Evolutionary conservation across 352 stramenopile species (phyloP).

Genomic region (Peronospora destructor): DNA sequence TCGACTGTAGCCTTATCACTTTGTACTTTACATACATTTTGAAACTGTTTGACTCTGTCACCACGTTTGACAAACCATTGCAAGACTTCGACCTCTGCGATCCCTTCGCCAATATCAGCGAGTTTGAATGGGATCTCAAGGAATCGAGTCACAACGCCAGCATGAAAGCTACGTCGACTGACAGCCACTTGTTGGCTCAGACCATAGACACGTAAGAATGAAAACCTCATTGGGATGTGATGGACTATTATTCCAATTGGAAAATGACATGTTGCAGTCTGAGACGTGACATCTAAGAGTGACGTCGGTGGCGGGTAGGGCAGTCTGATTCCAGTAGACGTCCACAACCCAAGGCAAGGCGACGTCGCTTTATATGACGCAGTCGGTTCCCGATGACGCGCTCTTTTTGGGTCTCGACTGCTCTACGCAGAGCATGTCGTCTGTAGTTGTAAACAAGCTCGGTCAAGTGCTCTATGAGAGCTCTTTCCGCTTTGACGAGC

Average conservation of each 20-base stretch:
- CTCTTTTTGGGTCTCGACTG: slow-evolving; percentile 72
- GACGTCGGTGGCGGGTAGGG: slow-evolving; percentile 16
- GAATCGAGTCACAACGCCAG: slow-evolving; percentile 31
- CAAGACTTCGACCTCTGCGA: slow-evolving; percentile 96
- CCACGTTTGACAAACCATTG: slow-evolving; percentile 95
- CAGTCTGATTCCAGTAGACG: slow-evolving; percentile 22
- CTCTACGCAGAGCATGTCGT: slow-evolving; percentile 82
- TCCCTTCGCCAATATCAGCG: slow-evolving; percentile 97
- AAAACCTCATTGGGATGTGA: slow-evolving; percentile 11
- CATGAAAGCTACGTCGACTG: slow-evolving; percentile 38
- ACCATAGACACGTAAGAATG: slow-evolving; percentile 8
- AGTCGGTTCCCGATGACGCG: slow-evolving; percentile 12
- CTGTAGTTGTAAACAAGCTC: slow-evolving; percentile 43
- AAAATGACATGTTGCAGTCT: slow-evolving; percentile 17
- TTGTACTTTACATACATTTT: slow-evolving; percentile 97
- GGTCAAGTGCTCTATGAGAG: slow-evolving; percentile 42
- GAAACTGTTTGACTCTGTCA: slow-evolving; percentile 91
- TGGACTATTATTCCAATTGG: slow-evolving; percentile 11
- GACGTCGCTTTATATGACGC: slow-evolving; percentile 9
- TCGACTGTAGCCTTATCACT: slow-evolving; percentile 96
- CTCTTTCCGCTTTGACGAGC: slow-evolving; percentile 66
- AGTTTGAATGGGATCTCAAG: slow-evolving; percentile 87
- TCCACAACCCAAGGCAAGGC: slow-evolving; percentile 12
- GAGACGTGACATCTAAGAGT: slow-evolving; percentile 6
- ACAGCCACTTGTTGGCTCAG: slow-evolving; percentile 13